Evolutionary conservation across 2,329 filamentous ascomycete species (phyloP).

Genomic region (Epichloe hybrida): DNA sequence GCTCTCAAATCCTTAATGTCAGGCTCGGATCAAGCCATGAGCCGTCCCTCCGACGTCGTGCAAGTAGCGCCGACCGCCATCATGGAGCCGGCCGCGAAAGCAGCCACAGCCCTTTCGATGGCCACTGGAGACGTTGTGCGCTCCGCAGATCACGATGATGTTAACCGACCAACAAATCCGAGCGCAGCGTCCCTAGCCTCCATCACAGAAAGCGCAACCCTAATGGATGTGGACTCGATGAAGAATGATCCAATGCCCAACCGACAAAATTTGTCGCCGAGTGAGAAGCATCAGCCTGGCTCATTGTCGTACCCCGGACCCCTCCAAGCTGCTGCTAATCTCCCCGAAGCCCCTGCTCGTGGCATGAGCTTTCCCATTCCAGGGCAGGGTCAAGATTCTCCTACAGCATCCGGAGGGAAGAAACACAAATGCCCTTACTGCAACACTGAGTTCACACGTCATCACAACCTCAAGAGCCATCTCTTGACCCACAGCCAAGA

Average conservation of each 20-base stretch:
- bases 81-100: conserved; percentile 28
- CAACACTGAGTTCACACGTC: conserved; percentile 88
- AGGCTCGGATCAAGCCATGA: conserved; percentile 37
- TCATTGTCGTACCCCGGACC: conserved; percentile 44
- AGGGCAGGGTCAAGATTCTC: conserved; percentile 27
- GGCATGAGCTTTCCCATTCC: conserved; percentile 46
- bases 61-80: conserved; percentile 28
- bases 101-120: conserved; percentile 19
- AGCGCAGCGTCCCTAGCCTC: conserved; percentile 27
- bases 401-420: conserved; percentile 54
- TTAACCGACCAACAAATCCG: conserved; percentile 18
- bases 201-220: conserved; percentile 36
- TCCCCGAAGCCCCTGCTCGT: conserved; percentile 32
- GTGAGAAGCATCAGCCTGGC: conserved; percentile 34
- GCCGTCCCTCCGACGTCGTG: conserved; percentile 41
- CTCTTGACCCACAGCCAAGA: conserved; percentile 95
- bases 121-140: conserved; percentile 20
- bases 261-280: conserved; percentile 32
- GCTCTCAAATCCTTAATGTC: conserved; percentile 41
- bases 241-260: conserved; percentile 23
- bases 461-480: conserved; percentile 96
- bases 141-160: conserved; percentile 29
- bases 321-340: conserved; percentile 27
- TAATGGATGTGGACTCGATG: conserved; percentile 40
- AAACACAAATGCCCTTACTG: conserved; percentile 97